Percentiles rank a stretch among this genome's conserved stretches.
These are phyloP conservation scores for Centaurea solstitialis DNA, from an alignment of 129 eudicot genomes.

Conservation along the genomic window DNA sequence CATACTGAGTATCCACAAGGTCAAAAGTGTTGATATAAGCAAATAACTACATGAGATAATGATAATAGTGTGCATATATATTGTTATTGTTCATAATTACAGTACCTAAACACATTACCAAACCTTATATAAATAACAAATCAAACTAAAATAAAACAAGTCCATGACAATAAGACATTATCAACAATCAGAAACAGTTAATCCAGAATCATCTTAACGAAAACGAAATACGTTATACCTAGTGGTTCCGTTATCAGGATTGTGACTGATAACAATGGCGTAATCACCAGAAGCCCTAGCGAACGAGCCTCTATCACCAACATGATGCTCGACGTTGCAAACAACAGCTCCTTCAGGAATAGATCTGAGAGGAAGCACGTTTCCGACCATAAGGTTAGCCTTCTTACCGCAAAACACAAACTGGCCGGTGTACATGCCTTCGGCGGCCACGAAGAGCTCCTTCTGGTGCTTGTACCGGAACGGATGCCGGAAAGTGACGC, in stretches of 20 bases:
- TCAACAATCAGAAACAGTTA: neutral
- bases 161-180: neutral
- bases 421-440: constrained; percentile 87
- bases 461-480: constrained; percentile 88
- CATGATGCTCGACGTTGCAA: constrained; percentile 83
- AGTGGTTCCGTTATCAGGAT: constrained; percentile 77
- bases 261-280: constrained; percentile 76
- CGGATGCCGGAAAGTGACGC: constrained; percentile 86
- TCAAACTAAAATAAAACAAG: too few relatives aligned
- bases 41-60: neutral
- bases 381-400: constrained; percentile 74
- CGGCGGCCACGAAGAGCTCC: constrained; percentile 84
- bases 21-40: neutral
- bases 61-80: neutral
- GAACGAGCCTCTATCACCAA: constrained; percentile 81
- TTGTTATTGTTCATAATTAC: neutral
- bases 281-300: constrained; percentile 92
- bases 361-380: constrained; percentile 68
- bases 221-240: constrained; percentile 42
- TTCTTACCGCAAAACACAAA: constrained; percentile 81
- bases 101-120: neutral
- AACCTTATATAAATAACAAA: too few relatives aligned
- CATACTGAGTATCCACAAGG: neutral
- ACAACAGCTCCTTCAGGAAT: constrained; percentile 88
- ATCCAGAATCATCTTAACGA: neutral